These are phyloP conservation scores for Biscutella laevigata DNA, from an alignment of 441 rosid genomes.

Conservation along the genomic window DNA sequence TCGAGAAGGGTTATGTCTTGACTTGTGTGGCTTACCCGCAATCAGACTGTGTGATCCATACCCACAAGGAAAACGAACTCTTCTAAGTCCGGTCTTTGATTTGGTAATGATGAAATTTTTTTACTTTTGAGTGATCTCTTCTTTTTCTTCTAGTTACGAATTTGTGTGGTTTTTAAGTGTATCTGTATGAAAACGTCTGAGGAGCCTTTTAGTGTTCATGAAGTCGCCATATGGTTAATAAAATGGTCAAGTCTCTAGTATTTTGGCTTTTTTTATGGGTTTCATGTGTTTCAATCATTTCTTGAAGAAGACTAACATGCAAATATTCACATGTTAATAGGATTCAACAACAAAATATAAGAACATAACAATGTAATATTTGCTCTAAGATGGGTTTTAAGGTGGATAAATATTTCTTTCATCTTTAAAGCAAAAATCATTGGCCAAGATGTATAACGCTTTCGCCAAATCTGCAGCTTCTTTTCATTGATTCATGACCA, in stretches of 20 bases:
- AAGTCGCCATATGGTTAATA: conserved; percentile 19
- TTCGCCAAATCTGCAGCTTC: too few species aligned
- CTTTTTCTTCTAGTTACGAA: neutral
- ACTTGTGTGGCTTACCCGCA: conserved; percentile 67
- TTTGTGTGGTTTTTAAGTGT: conserved; percentile 10
- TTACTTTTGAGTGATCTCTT: neutral
- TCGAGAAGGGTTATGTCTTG: conserved; percentile 51
- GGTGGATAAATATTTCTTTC: too few species aligned
- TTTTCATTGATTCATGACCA: too few species aligned
- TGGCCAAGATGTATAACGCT: too few species aligned
- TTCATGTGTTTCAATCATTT: neutral
- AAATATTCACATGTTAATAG: too few species aligned
- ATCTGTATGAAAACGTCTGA: conserved; percentile 20
- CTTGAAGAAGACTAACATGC: too few species aligned
- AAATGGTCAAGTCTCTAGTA: neutral
- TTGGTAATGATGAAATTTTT: conserved; percentile 10
- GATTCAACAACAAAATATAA: too few species aligned
- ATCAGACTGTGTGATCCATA: conserved; percentile 64
- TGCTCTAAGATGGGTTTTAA: too few species aligned
- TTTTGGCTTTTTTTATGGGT: neutral
- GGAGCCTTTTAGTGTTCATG: conserved; percentile 13
- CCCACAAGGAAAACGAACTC: conserved; percentile 74
- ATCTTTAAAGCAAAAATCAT: too few species aligned
- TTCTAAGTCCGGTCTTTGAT: conserved; percentile 23
- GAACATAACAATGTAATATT: too few species aligned